Evolutionary conservation across 139 green algal genomes (phyloP), one percentile per base, ranked within the genome.

Genomic region (Picochlorum sp.): DNA sequence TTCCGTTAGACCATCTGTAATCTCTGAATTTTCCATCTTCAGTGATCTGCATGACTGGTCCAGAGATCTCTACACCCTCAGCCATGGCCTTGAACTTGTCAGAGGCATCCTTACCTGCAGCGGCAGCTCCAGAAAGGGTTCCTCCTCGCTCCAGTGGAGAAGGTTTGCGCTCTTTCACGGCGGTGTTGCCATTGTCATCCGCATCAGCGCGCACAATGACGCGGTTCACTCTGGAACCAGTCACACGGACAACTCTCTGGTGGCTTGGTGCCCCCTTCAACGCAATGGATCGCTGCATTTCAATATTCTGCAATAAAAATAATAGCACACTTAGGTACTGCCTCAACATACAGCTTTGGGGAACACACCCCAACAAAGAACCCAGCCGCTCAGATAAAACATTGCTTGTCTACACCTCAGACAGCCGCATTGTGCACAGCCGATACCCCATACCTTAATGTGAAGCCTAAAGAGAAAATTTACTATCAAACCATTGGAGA

Each of bases 11-110:
- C 90, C 90, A 97, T 49, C 90, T 82, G 74, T 83, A 81, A 41
- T 96, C 89, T 28, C 45, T 47, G 73, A 92, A 96, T n/a, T 75
- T 69, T 56, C 88, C 88, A 38, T 96, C 89, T 26, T 83, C 73
- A 38, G 23, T 71, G 45, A 65, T 52, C 18, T 62, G 56, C 58
- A 77, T 62, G 28, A 70, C 41, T 6, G 61, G 52, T 37, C 21
- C 49, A 45, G 23, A 24, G 5, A 26, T 18, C 21, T 50, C 49
- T 23, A 49, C 26, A 41, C 73, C 73, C 45, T 74, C 64, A 2
- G 72, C 72, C 70, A 68, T 60, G 24, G 23, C 60, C 51, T 80
- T 80, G 73, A 80, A 80, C 51, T 80, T 74, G 2, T 80, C 73
- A 26, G 66, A 81, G 41, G 70, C 71, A 28, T 77, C 85, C 75